Evolutionary conservation across 331 rosid species (phyloP).

Genomic region (Cydonia oblonga): DNA sequence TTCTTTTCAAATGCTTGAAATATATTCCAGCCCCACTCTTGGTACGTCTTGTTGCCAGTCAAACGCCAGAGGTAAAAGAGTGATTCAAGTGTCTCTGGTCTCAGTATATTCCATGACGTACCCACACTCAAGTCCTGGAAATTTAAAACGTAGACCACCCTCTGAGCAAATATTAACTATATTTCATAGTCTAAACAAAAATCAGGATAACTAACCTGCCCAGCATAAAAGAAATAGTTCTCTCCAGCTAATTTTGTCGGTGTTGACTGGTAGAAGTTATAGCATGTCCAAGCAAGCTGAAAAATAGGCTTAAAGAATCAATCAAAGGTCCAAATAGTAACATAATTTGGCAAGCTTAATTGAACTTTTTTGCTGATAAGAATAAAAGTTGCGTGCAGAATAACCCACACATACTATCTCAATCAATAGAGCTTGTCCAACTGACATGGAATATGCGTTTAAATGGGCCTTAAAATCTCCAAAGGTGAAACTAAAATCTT

Average conservation of each 20-base stretch:
- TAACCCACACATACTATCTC: background rate
- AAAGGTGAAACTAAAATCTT: background rate
- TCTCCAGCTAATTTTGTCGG: conserved; percentile 97
- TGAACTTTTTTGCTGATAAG: background rate
- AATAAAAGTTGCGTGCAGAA: background rate
- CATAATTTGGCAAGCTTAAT: background rate
- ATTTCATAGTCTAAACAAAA: background rate
- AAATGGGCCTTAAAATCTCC: background rate
- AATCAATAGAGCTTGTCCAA: background rate
- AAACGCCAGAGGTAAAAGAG: conserved; percentile 95
- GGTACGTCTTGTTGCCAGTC: conserved; percentile 91
- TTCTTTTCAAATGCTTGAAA: conserved; percentile 97
- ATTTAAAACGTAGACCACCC: conserved; percentile 2
- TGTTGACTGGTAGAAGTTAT: conserved; percentile 90
- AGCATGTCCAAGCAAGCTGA: conserved; percentile 99
- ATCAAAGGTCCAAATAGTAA: background rate
- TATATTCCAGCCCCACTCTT: conserved; percentile 99
- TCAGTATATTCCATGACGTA: conserved; percentile 95
- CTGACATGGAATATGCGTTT: background rate
- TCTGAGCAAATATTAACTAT: background rate
- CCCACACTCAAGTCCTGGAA: conserved; percentile 85
- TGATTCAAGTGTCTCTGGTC: conserved; percentile 96
- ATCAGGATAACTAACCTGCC: conserved; percentile 52
- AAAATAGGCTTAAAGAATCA: conserved; percentile 7
- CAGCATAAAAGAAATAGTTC: conserved; percentile 68